Percentiles rank a stretch among this genome's conserved stretches.
Evolutionary conservation across 2,329 filamentous ascomycete species (phyloP).

Genomic region (Penicillium olsonii): DNA sequence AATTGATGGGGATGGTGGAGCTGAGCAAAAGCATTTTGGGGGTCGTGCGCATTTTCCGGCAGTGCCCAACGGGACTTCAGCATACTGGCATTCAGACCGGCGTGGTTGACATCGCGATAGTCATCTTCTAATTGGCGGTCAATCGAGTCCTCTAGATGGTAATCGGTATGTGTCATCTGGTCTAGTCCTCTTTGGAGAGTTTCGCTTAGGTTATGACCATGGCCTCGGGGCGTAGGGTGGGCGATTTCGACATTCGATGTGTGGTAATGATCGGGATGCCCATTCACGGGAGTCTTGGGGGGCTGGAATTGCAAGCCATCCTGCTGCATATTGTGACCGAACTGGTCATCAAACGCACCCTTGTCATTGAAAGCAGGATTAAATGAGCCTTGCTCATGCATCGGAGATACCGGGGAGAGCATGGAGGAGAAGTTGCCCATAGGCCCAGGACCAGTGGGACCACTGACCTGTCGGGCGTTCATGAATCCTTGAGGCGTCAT

Average conservation of each 20-base stretch:
- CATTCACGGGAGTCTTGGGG: constrained; percentile 33
- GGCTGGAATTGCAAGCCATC: constrained; percentile 30
- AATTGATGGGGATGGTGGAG: constrained; percentile 37
- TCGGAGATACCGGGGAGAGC: constrained; percentile 66
- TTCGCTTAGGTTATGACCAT: constrained; percentile 72
- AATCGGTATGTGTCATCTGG: constrained; percentile 66
- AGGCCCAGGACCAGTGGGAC: constrained; percentile 60
- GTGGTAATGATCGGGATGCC: constrained; percentile 43
- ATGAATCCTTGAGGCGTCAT: constrained; percentile 48
- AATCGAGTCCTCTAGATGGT: constrained; percentile 78
- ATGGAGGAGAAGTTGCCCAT: constrained; percentile 49
- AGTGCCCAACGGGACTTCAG: constrained; percentile 41
- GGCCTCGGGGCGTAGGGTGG: constrained; percentile 61
- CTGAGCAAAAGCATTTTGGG: constrained; percentile 28
- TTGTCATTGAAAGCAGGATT: constrained; percentile 33
- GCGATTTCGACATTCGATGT: constrained; percentile 54
- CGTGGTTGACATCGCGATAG: constrained; percentile 52
- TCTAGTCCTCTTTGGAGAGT: constrained; percentile 82
- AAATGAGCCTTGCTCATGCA: constrained; percentile 53
- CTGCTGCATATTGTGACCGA: constrained; percentile 24
- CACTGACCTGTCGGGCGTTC: constrained; percentile 46
- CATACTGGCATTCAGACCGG: constrained; percentile 30
- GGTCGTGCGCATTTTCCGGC: constrained; percentile 31
- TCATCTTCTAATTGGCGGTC: constrained; percentile 77
- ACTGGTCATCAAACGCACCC: constrained; percentile 28